Evolutionary conservation across 495 filamentous ascomycete species (phyloP).

Genomic region (Rhypophila decipiens): DNA sequence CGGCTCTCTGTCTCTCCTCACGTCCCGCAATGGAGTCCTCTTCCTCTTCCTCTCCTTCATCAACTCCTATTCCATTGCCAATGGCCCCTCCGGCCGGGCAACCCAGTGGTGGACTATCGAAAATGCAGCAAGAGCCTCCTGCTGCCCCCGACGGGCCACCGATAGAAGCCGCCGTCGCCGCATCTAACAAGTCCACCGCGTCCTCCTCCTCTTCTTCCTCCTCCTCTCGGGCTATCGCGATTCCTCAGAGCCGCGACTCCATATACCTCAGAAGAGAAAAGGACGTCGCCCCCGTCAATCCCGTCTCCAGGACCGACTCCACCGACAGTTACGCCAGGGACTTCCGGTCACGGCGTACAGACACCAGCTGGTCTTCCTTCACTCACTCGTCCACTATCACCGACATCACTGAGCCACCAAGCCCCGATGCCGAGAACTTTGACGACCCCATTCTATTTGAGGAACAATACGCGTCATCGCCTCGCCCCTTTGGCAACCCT

Average conservation of each 20-base stretch:
- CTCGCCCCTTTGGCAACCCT: conserved; percentile 1
- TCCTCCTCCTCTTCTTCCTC: no score
- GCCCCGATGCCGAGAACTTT: conserved; percentile 4
- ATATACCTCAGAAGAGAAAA: conserved; percentile 1
- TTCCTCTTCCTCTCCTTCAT: neutral
- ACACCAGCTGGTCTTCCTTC: conserved; percentile 14
- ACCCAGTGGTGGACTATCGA: neutral
- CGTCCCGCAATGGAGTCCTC: no score
- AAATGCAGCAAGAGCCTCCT: neutral
- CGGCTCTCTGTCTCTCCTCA: no score
- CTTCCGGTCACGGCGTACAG: conserved; percentile 4
- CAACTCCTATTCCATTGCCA: neutral
- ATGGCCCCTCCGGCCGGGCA: neutral
- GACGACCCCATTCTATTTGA: conserved; percentile 9
- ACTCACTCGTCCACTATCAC: conserved; percentile 11
- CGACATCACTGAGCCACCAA: conserved; percentile 16
- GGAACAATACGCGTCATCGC: conserved; percentile 9
- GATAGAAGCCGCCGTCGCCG: conserved; percentile 1
- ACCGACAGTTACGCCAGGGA: conserved; percentile 7
- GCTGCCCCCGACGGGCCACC: neutral
- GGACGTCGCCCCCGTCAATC: conserved; percentile 5
- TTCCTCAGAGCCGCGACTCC: neutral
- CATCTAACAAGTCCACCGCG: conserved; percentile 11
- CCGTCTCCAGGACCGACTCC: conserved; percentile 10
- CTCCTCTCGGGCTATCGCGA: neutral